These are phyloP conservation scores for Gaeumannomyces tritici DNA, from an alignment of 2,329 filamentous ascomycete genomes.

Conservation along the genomic window DNA sequence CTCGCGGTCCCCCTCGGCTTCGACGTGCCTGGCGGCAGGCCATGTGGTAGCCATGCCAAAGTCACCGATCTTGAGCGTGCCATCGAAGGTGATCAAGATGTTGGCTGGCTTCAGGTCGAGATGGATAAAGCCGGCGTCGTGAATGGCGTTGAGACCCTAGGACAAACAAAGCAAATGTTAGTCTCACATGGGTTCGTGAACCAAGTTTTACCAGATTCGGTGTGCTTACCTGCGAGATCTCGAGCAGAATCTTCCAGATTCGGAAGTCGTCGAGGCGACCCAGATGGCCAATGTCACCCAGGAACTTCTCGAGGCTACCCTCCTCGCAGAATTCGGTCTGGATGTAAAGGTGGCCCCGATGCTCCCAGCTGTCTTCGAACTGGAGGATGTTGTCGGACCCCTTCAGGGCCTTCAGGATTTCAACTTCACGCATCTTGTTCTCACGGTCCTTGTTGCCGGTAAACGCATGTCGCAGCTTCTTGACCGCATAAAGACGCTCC, in stretches of 20 bases:
- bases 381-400: conserved; percentile 79
- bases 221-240: conserved; percentile 64
- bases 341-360: conserved; percentile 79
- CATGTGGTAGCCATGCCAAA: conserved; percentile 74
- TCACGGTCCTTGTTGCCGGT: conserved; percentile 72
- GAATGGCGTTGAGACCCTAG: conserved; percentile 76
- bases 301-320: conserved; percentile 78
- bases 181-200: not conserved
- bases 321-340: conserved; percentile 97
- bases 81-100: conserved; percentile 72
- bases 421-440: conserved; percentile 74
- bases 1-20: conserved; percentile 89
- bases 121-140: conserved; percentile 78
- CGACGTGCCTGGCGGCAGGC: conserved; percentile 67
- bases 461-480: conserved; percentile 79
- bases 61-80: conserved; percentile 75
- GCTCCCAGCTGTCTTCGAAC: conserved; percentile 81
- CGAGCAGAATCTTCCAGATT: conserved; percentile 95
- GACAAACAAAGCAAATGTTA: conserved; percentile 3
- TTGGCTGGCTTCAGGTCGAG: conserved; percentile 82
- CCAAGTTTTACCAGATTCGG: not conserved
- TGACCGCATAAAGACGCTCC: conserved; percentile 74
- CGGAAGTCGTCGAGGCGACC: conserved; percentile 91
- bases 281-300: conserved; percentile 71
- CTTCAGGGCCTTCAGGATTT: conserved; percentile 65